A percentile compares a stretch with the other conserved stretches of the same genome.
phyloP scores from a whole-genome alignment of 495 filamentous ascomycete genomes.

The Aspergillus bertholletiae region DNA sequence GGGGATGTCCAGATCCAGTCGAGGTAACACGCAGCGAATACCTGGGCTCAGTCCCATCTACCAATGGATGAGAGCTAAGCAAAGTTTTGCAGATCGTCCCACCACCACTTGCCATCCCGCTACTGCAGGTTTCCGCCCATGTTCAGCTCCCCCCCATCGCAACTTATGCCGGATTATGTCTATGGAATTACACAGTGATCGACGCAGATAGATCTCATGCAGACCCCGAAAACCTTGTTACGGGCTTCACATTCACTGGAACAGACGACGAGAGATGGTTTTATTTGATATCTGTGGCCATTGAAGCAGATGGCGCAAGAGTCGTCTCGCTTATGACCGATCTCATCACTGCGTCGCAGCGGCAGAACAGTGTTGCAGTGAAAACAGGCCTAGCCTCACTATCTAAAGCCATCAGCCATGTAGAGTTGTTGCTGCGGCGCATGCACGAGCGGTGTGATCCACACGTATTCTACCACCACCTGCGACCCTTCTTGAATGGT shows the following conservation, averaged over 20 bases:
- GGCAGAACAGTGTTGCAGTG: slow-evolving; percentile 56
- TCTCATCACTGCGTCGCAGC: slow-evolving; percentile 64
- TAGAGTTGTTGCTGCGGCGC: slow-evolving; percentile 60
- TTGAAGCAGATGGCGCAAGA: slow-evolving; percentile 77
- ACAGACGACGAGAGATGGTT: slow-evolving; percentile 89
- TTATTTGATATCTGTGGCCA: slow-evolving; percentile 80
- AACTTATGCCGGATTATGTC: slow-evolving; percentile 72
- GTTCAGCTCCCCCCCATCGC: slow-evolving; percentile 62
- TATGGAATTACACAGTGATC: slow-evolving; percentile 62
- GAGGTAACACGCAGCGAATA: no score
- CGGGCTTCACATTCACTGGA: slow-evolving; percentile 76
- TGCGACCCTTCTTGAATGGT: slow-evolving; percentile 80
- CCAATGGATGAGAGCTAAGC: no score
- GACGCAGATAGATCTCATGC: no score
- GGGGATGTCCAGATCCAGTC: slow-evolving; percentile 47
- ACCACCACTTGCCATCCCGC: slow-evolving; percentile 69
- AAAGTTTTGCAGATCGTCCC: slow-evolving; percentile 51
- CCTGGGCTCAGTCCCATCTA: no score
- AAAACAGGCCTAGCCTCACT: slow-evolving; percentile 61
- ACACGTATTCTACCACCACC: slow-evolving; percentile 76
- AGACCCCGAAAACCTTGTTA: slow-evolving; percentile 65
- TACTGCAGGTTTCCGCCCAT: slow-evolving; percentile 62
- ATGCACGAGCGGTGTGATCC: slow-evolving; percentile 85
- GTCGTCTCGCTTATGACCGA: slow-evolving; percentile 73
- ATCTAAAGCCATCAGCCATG: slow-evolving; percentile 71